These are phyloP conservation scores for Fraxinus latifolia DNA, from an alignment of 305 asterid species.

Conservation along the genomic window DNA sequence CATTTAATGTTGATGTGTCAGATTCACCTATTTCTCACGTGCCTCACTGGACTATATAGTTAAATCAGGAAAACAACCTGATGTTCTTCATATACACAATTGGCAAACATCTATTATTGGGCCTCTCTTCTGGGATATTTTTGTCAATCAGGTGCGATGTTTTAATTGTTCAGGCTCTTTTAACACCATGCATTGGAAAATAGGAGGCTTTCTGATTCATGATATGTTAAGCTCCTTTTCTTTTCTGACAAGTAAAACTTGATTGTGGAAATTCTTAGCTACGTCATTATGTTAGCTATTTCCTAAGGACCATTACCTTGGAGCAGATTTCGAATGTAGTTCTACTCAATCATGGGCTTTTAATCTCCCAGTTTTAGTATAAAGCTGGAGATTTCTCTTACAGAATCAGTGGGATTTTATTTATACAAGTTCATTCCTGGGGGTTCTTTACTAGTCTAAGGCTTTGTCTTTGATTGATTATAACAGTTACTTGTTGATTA, in stretches of 20 bases:
- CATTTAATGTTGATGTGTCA: conserved; percentile 37
- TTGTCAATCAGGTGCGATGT: conserved; percentile 62
- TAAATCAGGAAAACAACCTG: conserved; percentile 77
- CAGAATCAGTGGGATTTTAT: background rate
- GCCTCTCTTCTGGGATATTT: conserved; percentile 86
- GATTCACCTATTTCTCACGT: conserved; percentile 83
- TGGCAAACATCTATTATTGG: conserved; percentile 84
- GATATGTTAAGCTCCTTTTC: conserved; percentile 9
- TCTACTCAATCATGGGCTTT: background rate
- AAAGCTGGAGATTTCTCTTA: conserved; percentile 15
- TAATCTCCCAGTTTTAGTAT: background rate
- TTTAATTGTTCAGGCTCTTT: conserved; percentile 20
- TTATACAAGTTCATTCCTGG: background rate
- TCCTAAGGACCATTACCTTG: background rate
- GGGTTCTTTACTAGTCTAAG: background rate
- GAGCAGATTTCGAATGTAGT: background rate
- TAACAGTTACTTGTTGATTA: conserved; percentile 2
- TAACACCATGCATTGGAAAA: background rate
- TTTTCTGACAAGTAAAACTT: conserved; percentile 7
- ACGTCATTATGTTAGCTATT: conserved; percentile 14
- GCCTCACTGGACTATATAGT: conserved; percentile 80
- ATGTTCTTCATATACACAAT: conserved; percentile 82
- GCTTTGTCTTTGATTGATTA: conserved; percentile 10
- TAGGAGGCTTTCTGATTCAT: conserved; percentile 5
- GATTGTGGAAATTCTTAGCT: background rate